Percentiles rank a stretch among this genome's conserved stretches.
Conservation (phyloP, 768 basidiomycete genomes). For the Crassisporium funariophilum region DNA sequence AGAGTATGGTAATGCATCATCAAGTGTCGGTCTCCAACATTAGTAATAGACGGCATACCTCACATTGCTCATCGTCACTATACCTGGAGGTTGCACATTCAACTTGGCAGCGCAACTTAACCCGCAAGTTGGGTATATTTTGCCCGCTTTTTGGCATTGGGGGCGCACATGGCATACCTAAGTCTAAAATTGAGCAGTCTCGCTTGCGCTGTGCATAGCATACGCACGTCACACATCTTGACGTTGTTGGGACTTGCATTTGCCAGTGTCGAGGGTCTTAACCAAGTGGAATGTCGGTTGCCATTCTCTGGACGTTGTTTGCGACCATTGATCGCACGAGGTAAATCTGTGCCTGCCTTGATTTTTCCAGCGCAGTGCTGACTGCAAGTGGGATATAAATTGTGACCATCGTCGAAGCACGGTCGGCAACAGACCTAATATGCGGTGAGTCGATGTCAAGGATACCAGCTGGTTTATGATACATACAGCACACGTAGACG, state of each 20-base stretch:
- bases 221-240: not conserved
- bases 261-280: not conserved
- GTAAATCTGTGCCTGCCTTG: too few relatives aligned
- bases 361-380: too few relatives aligned
- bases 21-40: not conserved
- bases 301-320: too few relatives aligned
- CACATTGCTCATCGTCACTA: too few relatives aligned
- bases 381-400: too few relatives aligned
- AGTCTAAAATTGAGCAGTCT: not conserved
- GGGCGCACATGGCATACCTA: not conserved
- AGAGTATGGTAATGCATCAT: too few relatives aligned
- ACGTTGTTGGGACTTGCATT: not conserved
- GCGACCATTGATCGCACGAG: too few relatives aligned
- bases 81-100: not conserved
- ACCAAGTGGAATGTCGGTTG: not conserved
- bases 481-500: too few relatives aligned
- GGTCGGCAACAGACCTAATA: too few relatives aligned
- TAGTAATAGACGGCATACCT: not conserved
- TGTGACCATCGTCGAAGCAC: too few relatives aligned
- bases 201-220: not conserved
- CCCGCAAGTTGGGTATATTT: not conserved
- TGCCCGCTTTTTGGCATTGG: not conserved
- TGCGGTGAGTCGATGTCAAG: too few relatives aligned
- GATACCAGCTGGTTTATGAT: too few relatives aligned
- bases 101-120: not conserved